Evolutionary conservation across 371 early-diverging fungal genomes (phyloP).

Genomic region (Lichtheimia corymbifera): DNA sequence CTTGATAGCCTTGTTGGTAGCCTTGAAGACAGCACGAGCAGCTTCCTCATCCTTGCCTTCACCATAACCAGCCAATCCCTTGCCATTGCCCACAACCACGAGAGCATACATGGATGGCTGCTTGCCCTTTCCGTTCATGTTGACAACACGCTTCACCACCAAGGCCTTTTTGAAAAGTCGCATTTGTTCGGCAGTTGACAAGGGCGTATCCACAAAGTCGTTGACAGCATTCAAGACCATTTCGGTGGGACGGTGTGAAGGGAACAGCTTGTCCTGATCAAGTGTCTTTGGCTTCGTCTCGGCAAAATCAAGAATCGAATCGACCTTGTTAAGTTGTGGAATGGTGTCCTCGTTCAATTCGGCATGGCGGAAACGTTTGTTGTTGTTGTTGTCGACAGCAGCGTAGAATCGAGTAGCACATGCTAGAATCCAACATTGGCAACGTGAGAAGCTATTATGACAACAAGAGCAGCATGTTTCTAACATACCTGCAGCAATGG

Average conservation of each 20-base stretch:
- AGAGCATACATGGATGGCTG: slow-evolving; percentile 85
- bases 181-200: slow-evolving; percentile 29
- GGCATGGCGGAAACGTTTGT: slow-evolving; percentile 27
- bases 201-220: slow-evolving; percentile 44
- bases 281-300: slow-evolving; percentile 21
- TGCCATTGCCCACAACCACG: slow-evolving; percentile 95
- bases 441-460: neutral
- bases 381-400: slow-evolving; percentile 20
- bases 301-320: slow-evolving; percentile 44
- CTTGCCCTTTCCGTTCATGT: slow-evolving; percentile 88
- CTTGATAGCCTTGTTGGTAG: slow-evolving; percentile 86
- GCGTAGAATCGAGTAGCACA: slow-evolving; percentile 39
- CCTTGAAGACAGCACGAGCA: slow-evolving; percentile 85
- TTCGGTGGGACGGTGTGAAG: slow-evolving; percentile 42
- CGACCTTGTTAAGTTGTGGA: slow-evolving; percentile 45
- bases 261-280: slow-evolving; percentile 39
- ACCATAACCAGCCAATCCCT: slow-evolving; percentile 94
- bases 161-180: slow-evolving; percentile 72
- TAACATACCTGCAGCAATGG: neutral
- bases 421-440: neutral
- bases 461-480: neutral
- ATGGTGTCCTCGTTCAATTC: slow-evolving; percentile 27
- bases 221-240: slow-evolving; percentile 40
- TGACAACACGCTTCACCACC: slow-evolving; percentile 77
- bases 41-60: slow-evolving; percentile 89